Base-by-base conservation (phyloP, 2,329 filamentous ascomycete species). In the Fusarium zealandicum region DNA sequence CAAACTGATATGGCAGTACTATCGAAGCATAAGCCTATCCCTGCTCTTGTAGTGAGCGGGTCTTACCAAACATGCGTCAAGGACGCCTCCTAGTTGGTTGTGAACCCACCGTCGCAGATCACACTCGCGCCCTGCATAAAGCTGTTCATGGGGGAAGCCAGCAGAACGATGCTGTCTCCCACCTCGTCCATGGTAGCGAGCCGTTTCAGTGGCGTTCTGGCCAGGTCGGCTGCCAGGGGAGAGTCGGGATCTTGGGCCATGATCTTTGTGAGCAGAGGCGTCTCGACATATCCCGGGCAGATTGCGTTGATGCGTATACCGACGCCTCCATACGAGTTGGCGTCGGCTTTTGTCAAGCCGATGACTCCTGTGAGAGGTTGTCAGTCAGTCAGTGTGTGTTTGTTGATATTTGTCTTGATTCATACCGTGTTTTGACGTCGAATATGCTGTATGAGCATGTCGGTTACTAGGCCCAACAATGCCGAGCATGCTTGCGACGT, bases 281-380 rank as follows among this genome's bases (percentile, higher is more conserved):
- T 81, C 37, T 70, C 66, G 28, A 80, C 72, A 57, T 78, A 81
- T 9, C 77, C 81, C 0, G 83, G 83, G 49, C 83, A 85, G n/a
- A 86, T 79, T 3, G 82, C 82, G 63, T 87, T 87, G 68, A 87
- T 81, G 41, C 82, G 78, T 51, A 86, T 83, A 4, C 77, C 78
- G 41, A 74, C 64, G 4, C 73, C 64, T 1, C 78, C 80, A 69
- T 85, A 86, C 1, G 75, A 74, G 41, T 78, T 76, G 2, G 79
- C 83, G 57, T 86, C 82, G 2, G 76, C 77, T 64, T 75, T 79
- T 8, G 81, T 84, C 38, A 87, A 70, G 0, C 81, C 81, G 42
- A 83, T 62, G 5, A 83, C 76, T 25, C 66, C 72, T 69, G 20
- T 6, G 38, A 7, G 4, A 31, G 4, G 22, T 9, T 3, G 9